Percentiles rank a stretch among this genome's conserved stretches.
Conservation (phyloP, 306 rosid species). For the Sechiopsis laciniata region DNA sequence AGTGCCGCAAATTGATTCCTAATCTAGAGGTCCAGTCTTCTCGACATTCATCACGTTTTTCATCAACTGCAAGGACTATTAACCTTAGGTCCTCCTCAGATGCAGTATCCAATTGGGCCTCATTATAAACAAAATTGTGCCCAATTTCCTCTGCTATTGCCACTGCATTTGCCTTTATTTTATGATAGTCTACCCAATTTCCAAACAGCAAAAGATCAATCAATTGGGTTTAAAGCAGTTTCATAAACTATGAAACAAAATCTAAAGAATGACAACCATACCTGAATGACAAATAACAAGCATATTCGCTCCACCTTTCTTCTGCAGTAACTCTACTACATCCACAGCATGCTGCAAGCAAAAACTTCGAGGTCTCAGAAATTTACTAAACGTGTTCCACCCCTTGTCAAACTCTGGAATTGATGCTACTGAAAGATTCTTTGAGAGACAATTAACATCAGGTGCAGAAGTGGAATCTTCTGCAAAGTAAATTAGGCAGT, state of each 20-base stretch:
- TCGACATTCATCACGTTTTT: slow-evolving; percentile 48
- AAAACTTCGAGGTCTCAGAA: slow-evolving; percentile 83
- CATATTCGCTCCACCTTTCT: slow-evolving; percentile 79
- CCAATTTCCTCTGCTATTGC: slow-evolving; percentile 84
- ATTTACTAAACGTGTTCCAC: slow-evolving; percentile 51
- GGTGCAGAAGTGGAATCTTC: slow-evolving; percentile 41
- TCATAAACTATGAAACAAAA: background rate
- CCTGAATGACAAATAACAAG: slow-evolving; percentile 98
- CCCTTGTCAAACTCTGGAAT: slow-evolving; percentile 30
- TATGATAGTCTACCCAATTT: slow-evolving; percentile 67
- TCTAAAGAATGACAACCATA: slow-evolving; percentile 25
- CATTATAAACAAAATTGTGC: slow-evolving; percentile 52
- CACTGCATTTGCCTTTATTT: slow-evolving; percentile 80
- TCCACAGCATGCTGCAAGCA: slow-evolving; percentile 89
- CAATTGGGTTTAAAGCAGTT: slow-evolving; percentile 2
- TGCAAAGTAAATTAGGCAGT: slow-evolving; percentile 38
- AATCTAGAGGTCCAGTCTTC: slow-evolving; percentile 90
- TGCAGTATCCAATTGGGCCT: slow-evolving; percentile 67
- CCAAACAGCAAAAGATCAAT: slow-evolving; percentile 21
- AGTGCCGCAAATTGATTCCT: slow-evolving; percentile 69
- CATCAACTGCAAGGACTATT: slow-evolving; percentile 84
- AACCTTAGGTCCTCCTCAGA: slow-evolving; percentile 69
- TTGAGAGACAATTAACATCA: slow-evolving; percentile 29
- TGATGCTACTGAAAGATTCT: slow-evolving; percentile 37
- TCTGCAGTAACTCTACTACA: slow-evolving; percentile 65